Conservation (phyloP, 805 yeast species). For the Candida xyloterini region DNA sequence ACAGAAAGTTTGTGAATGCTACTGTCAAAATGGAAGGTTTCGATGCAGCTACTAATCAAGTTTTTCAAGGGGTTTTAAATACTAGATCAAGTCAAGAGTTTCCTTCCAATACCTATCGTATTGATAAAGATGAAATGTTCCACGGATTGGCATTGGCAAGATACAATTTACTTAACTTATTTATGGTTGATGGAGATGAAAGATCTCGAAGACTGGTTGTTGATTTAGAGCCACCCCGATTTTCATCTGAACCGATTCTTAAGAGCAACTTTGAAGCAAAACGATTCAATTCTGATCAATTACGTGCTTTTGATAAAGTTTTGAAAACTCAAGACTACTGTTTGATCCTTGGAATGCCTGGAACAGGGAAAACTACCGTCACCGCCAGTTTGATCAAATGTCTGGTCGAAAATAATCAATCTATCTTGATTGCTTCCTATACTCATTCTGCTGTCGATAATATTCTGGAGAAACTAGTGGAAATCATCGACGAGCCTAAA, state of each 20-base stretch:
- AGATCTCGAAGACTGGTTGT: slow-evolving; percentile 49
- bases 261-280: slow-evolving; percentile 19
- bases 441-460: slow-evolving; percentile 98
- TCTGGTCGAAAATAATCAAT: slow-evolving; percentile 57
- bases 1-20: slow-evolving; percentile 46
- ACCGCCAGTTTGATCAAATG: slow-evolving; percentile 70
- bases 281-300: slow-evolving; percentile 68
- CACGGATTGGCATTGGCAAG: slow-evolving; percentile 75
- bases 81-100: slow-evolving; percentile 15
- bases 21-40: slow-evolving; percentile 41
- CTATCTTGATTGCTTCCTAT: slow-evolving; percentile 77
- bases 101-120: slow-evolving; percentile 43
- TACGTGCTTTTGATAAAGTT: slow-evolving; percentile 62
- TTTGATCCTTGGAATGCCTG: slow-evolving; percentile 94
- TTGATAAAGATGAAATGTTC: slow-evolving; percentile 78
- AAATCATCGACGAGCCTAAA: slow-evolving; percentile 38
- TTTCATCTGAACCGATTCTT: slow-evolving; percentile 24
- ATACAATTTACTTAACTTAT: slow-evolving; percentile 68
- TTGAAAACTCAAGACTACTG: slow-evolving; percentile 70
- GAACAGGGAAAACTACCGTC: slow-evolving; percentile 93
- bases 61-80: slow-evolving; percentile 46
- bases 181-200: slow-evolving; percentile 46
- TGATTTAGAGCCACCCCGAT: slow-evolving; percentile 49
- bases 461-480: slow-evolving; percentile 66
- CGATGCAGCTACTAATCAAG: slow-evolving; percentile 43